These are phyloP conservation scores for Hanseniaspora guilliermondii DNA, from an alignment of 805 yeast species.

Conservation along the genomic window DNA sequence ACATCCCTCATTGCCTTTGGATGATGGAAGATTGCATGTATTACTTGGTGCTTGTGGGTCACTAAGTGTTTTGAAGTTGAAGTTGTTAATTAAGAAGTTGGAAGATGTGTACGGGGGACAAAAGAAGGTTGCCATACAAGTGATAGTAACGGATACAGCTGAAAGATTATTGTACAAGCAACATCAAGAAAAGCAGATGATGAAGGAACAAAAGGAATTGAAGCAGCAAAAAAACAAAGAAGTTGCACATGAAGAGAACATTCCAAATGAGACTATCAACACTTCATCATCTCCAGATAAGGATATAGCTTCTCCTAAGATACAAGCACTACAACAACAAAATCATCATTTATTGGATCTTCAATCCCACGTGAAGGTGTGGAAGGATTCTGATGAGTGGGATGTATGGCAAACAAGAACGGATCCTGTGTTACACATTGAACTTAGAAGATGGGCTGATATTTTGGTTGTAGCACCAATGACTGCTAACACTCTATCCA, in stretches of 20 bases:
- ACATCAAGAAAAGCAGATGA: constrained; percentile 12
- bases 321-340: constrained; percentile 29
- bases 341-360: constrained; percentile 29
- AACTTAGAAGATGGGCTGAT: constrained; percentile 93
- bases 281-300: constrained; percentile 19
- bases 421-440: constrained; percentile 92
- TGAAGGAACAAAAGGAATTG: constrained; percentile 16
- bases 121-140: constrained; percentile 66
- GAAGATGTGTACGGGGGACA: constrained; percentile 61
- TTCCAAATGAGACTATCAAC: neutral
- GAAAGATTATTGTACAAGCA: constrained; percentile 46
- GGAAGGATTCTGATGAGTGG: constrained; percentile 97
- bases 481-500: constrained; percentile 83
- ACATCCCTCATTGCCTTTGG: constrained; percentile 58
- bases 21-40: constrained; percentile 80
- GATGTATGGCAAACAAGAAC: constrained; percentile 63
- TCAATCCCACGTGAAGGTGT: constrained; percentile 62
- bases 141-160: constrained; percentile 75
- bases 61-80: constrained; percentile 70
- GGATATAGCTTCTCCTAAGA: neutral
- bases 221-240: constrained; percentile 2
- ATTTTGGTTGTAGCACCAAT: constrained; percentile 85
- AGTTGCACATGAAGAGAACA: neutral
- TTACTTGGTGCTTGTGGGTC: constrained; percentile 83
- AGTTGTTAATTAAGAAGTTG: constrained; percentile 63